Conservation (phyloP, 2,329 filamentous ascomycete species). For the Ophiostoma sp. region DNA sequence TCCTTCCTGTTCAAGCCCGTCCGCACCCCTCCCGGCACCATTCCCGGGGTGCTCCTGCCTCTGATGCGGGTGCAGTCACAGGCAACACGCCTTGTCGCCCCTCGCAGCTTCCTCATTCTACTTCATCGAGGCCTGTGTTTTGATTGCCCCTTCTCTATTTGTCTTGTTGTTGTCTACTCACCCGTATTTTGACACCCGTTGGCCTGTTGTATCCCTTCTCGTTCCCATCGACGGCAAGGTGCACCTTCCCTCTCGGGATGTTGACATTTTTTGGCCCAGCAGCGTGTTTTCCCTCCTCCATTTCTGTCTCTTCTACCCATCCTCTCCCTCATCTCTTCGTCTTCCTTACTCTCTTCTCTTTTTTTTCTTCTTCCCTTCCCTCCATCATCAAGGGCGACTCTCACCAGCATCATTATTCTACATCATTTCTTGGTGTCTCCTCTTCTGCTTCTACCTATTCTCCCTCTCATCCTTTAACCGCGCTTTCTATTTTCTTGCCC, state of each 20-base stretch:
- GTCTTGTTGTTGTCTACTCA: background rate
- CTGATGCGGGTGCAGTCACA: background rate
- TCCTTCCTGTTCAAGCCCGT: background rate
- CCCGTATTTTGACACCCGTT: background rate
- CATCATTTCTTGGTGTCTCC: slow-evolving; percentile 17
- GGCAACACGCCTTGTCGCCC: background rate
- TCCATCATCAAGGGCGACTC: slow-evolving; percentile 17
- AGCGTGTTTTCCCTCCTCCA: background rate
- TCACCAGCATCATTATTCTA: slow-evolving; percentile 22
- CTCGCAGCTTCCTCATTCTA: background rate
- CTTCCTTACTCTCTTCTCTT: background rate
- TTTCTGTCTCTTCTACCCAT: slow-evolving; percentile 8
- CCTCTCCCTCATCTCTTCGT: background rate
- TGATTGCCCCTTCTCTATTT: slow-evolving; percentile 16
- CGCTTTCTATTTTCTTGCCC: slow-evolving; percentile 8
- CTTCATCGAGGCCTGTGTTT: background rate
- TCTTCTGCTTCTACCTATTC: slow-evolving; percentile 12
- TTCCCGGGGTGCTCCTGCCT: slow-evolving; percentile 6
- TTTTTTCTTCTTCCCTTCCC: slow-evolving; percentile 10
- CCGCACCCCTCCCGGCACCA: background rate
- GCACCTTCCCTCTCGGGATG: slow-evolving; percentile 11
- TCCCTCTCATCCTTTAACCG: background rate
- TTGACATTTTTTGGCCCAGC: background rate
- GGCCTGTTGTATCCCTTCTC: background rate
- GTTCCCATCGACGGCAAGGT: background rate